These are phyloP conservation scores for Umbelopsis sp. DNA, from an alignment of 192 early-diverging fungal species.

Conservation along the genomic window DNA sequence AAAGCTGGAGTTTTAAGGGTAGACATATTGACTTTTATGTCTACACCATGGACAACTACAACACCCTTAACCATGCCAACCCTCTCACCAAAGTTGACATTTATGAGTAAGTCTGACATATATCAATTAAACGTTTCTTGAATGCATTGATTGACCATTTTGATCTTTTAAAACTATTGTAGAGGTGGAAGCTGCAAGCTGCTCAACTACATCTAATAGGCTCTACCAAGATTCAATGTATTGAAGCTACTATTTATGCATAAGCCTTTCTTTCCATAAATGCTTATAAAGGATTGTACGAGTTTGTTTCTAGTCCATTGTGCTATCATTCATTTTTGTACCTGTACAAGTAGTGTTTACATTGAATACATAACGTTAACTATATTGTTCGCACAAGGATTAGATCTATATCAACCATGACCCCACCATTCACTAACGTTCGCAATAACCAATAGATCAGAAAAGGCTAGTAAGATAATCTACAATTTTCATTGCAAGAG, in stretches of 20 bases:
- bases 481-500: conserved; percentile 22
- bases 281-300: not conserved
- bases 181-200: conserved; percentile 38
- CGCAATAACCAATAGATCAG: not conserved
- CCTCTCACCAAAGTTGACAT: conserved; percentile 35
- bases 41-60: conserved; percentile 28
- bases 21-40: conserved; percentile 40
- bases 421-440: not conserved
- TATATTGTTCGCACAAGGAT: not conserved
- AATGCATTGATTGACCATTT: too few species aligned
- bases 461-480: conserved; percentile 18
- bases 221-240: not conserved
- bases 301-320: not conserved
- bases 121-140: too few species aligned
- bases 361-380: not conserved
- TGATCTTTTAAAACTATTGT: too few species aligned
- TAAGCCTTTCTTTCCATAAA: not conserved
- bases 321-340: conserved; percentile 5
- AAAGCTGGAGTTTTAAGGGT: conserved; percentile 39
- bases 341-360: not conserved
- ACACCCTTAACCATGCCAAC: conserved; percentile 31
- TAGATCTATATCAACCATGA: not conserved
- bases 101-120: conserved; percentile 19
- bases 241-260: not conserved
- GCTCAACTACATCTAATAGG: conserved; percentile 31